Base-by-base conservation (phyloP, 495 filamentous ascomycete genomes). In the Talaromyces ruber region DNA sequence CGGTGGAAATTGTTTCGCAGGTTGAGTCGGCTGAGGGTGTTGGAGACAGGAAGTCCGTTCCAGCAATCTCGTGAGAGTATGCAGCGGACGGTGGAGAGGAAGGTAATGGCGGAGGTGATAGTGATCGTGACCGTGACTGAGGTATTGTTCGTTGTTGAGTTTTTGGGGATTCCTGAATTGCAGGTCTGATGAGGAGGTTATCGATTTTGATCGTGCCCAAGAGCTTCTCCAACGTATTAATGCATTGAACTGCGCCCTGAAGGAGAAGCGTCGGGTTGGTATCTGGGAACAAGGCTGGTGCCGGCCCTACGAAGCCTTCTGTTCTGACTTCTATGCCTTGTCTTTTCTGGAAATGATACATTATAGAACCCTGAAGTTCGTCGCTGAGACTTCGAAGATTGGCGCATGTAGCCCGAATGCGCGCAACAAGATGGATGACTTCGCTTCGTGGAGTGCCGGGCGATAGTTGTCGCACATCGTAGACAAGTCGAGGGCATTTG, bases 261-360 rank as follows among this genome's bases (percentile, higher is more conserved):
- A 67, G 59, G 25, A 67, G 67, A 21, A 67, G 62, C 0, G 62
- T 62, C 1, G 71, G 65, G 60, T 67, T 72, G 6, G 66, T 65
- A 29, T 74, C 70, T 14, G 71, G 67, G 64, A 71, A 70, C 43
- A 65, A 58, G 39, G 70, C 51, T 1, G 71, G 68, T 9, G 67
- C 57, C 1, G 71, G 71, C 4, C 68, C 70, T 47, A 74, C 67
- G 56, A 74, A 72, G 56, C 51, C 61, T 6, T 62, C 51, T 37
- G 24, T 29, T 5, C 43, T 62, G 37, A 60, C 59, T 52, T 60
- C 59, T 30, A 60, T 52, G 2, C 60, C 60, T 21, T 60, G 24
- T 12, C 52, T 60, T 28, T 29, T 60, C 28, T 60, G 59, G n/a
- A 60, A 60, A 54, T 66, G 64, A 34, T 68, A 70, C 9, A 70